Evolutionary conservation across 441 rosid species (phyloP), one percentile per base, ranked within the genome.

Genomic region (Dalechampia spathulata): DNA sequence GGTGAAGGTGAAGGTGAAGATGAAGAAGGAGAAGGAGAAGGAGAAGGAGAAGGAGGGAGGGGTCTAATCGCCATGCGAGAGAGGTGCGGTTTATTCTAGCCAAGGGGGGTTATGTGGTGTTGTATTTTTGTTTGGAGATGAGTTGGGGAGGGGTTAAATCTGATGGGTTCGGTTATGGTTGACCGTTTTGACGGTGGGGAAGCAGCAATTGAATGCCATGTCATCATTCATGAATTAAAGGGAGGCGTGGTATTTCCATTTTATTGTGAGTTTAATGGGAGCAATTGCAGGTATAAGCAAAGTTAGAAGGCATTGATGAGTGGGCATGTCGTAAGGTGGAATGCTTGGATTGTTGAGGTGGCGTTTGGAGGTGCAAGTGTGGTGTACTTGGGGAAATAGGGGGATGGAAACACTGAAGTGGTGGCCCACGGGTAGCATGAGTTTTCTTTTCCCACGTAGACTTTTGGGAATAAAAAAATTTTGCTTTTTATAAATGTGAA

Each of bases 181-280:
- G 30, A 40, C 49, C 4, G 40, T 40, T n/a, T 69, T 49, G 63
- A 54, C 45, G 60, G 38, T 43, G 58, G 38, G 50, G 32, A 23
- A 8, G 34, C 8, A 8, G 65, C 54, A 52, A 62, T 66, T 58
- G 60, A 9, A 23, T 52, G 76, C 52, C 79, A 68, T 78, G 83
- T 72, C 81, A 66, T 14, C 58, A 21, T 59, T 59, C 34, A 50
- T 65, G 77, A 75, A 73, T 72, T 76, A 63, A 75, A 77, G 75
- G 77, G 75, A 32, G n/a, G 10, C 2, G 10, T 25, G 46, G 15
- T 22, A 20, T 38, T 47, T 26, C 42, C 32, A 57, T 3, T 68
- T 66, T 0, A 17, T n/a, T n/a, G n/a, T n/a, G n/a, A n/a, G n/a
- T n/a, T n/a, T n/a, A n/a, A n/a, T n/a, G n/a, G n/a, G n/a, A n/a